Evolutionary conservation across 176 grass and related monocot species (phyloP).

Genomic region (Carex scoparia): DNA sequence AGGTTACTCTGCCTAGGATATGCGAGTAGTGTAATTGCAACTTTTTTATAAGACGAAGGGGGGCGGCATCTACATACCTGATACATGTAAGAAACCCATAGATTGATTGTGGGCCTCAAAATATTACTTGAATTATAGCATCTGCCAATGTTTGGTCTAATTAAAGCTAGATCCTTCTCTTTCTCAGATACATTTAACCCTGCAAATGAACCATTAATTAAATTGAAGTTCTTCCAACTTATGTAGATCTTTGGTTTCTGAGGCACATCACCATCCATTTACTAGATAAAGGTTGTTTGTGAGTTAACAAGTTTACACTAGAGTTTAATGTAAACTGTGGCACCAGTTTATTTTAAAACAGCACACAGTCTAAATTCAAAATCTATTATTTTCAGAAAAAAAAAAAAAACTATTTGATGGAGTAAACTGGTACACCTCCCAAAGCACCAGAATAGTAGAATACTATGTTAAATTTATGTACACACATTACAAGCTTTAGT

Average conservation of each 20-base stretch:
- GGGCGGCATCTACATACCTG: background rate
- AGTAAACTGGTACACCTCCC: background rate
- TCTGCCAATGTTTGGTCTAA: background rate
- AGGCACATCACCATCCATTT: background rate
- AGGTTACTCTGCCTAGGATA: background rate
- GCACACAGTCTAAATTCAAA: background rate
- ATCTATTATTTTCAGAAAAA: background rate
- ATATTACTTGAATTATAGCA: background rate
- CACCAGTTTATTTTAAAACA: background rate
- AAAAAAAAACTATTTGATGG: background rate
- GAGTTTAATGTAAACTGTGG: background rate
- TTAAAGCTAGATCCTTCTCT: constrained; percentile 12
- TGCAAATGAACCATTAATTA: constrained; percentile 1
- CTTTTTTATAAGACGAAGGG: background rate
- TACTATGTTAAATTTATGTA: background rate
- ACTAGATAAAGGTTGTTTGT: background rate
- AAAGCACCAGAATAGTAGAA: background rate
- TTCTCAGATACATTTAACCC: constrained; percentile 5
- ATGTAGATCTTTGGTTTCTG: background rate
- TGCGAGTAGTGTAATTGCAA: background rate
- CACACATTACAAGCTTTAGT: background rate
- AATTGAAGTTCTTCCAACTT: background rate
- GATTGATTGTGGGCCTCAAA: background rate
- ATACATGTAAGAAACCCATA: background rate
- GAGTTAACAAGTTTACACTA: background rate